Evolutionary conservation across 225 moss, liverwort and hornwort species (phyloP).

Genomic region (Anthoceros angustus): DNA sequence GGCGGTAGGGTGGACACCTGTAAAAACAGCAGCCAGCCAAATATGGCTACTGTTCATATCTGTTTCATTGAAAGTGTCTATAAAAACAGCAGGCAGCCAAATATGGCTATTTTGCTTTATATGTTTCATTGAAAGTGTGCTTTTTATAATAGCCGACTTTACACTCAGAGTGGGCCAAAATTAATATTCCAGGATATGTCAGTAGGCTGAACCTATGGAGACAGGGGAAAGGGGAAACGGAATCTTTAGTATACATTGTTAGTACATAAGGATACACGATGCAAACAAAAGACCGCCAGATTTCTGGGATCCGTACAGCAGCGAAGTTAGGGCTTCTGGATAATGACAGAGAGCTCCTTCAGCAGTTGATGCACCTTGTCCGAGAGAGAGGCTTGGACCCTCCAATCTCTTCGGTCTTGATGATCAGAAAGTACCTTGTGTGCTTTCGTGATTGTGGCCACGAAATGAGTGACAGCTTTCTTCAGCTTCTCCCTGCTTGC

Average conservation of each 20-base stretch:
- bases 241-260: not conserved
- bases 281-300: not conserved
- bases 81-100: too few relatives aligned
- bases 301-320: not conserved
- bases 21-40: too few relatives aligned
- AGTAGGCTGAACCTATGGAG: too few relatives aligned
- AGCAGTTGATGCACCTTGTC: not conserved
- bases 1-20: too few relatives aligned
- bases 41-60: too few relatives aligned
- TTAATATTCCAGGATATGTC: too few relatives aligned
- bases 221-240: not conserved
- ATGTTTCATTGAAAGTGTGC: too few relatives aligned
- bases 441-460: not conserved
- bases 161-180: too few relatives aligned
- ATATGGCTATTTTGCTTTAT: too few relatives aligned
- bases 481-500: not conserved
- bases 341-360: not conserved
- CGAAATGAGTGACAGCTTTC: not conserved
- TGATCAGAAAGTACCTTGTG: not conserved
- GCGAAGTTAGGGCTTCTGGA: not conserved
- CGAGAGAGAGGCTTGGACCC: not conserved
- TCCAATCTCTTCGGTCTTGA: not conserved
- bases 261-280: not conserved
- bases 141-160: too few relatives aligned
- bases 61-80: too few relatives aligned